Percentiles rank a stretch among this genome's conserved stretches.
phyloP scores from a whole-genome alignment of 2,329 filamentous ascomycete species.

The Aspergillus candidus region DNA sequence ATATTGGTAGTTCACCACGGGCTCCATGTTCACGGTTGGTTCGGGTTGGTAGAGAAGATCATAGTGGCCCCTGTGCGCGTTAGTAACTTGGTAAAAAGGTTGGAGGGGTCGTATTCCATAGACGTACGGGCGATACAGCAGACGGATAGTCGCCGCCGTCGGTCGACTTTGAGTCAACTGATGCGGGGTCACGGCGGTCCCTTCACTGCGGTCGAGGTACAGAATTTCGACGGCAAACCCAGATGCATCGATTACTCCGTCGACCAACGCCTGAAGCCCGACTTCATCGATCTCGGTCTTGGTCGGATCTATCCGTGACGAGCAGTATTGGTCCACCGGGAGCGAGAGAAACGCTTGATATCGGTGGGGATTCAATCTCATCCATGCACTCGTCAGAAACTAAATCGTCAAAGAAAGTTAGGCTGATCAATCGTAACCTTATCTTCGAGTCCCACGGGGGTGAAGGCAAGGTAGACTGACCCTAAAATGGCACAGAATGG shows the following conservation, averaged over 20 bases:
- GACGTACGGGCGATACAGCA: constrained; percentile 61
- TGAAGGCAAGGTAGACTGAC: constrained; percentile 34
- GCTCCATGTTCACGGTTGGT: constrained; percentile 31
- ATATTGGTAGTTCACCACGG: constrained; percentile 38
- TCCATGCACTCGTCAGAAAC: constrained; percentile 75
- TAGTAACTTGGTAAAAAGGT: constrained; percentile 10
- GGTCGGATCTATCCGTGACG: constrained; percentile 64
- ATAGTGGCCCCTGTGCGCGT: constrained; percentile 65
- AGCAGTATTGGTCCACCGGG: constrained; percentile 62
- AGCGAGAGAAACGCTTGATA: constrained; percentile 69
- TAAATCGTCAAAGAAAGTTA: constrained; percentile 35
- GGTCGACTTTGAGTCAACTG: constrained; percentile 30
- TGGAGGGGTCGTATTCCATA: neutral
- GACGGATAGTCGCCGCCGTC: constrained; percentile 57
- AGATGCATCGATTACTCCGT: constrained; percentile 72
- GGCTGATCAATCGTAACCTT: constrained; percentile 10
- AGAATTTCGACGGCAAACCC: constrained; percentile 78
- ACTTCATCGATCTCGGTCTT: constrained; percentile 85
- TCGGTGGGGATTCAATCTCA: constrained; percentile 64
- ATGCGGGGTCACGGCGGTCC: constrained; percentile 60
- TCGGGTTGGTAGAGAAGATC: constrained; percentile 79
- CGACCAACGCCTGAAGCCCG: constrained; percentile 70
- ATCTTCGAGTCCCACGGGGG: constrained; percentile 1
- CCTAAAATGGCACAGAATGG: constrained; percentile 78
- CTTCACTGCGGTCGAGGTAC: constrained; percentile 82